Evolutionary conservation across 2,329 filamentous ascomycete species (phyloP).

Genomic region (Setomelanomma holmii): DNA sequence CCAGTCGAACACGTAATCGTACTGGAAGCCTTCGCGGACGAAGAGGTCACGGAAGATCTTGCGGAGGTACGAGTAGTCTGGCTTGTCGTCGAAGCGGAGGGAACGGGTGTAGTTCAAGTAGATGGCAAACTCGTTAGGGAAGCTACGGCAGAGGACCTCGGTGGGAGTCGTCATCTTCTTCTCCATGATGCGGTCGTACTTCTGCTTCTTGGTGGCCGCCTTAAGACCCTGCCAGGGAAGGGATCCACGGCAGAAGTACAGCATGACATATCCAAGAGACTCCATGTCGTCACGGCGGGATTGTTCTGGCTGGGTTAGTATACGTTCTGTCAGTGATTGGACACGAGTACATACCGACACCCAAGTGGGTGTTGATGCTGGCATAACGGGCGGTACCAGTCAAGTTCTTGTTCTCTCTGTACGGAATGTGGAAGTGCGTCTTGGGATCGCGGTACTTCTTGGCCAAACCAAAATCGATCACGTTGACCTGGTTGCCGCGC

Average conservation of each 20-base stretch:
- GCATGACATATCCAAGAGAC: constrained; percentile 98
- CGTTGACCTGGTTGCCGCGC: constrained; percentile 98
- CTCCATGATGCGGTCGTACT: constrained; percentile 99
- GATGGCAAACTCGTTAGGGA: constrained; percentile 99
- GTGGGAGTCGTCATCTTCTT: constrained; percentile 99
- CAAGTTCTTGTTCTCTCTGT: constrained; percentile 99
- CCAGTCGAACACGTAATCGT: constrained; percentile 99
- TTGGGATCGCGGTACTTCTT: constrained; percentile 99
- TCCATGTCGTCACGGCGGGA: constrained; percentile 99
- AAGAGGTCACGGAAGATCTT: constrained; percentile 99
- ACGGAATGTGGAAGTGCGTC: constrained; percentile 99
- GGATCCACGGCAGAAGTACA: constrained; percentile 99
- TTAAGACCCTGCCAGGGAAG: constrained; percentile 99
- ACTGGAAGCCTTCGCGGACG: constrained; percentile 98
- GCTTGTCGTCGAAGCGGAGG: constrained; percentile 99
- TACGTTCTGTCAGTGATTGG: not conserved
- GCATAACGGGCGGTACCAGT: constrained; percentile 98
- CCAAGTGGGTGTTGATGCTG: constrained; percentile 97
- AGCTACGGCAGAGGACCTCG: constrained; percentile 97
- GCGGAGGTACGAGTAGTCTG: constrained; percentile 98
- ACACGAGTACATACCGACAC: constrained; percentile 71
- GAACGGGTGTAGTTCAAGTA: constrained; percentile 99
- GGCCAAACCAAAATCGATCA: constrained; percentile 97
- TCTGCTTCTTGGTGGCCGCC: constrained; percentile 99
- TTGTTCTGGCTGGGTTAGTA: constrained; percentile 70